Conservation (phyloP, 2,329 filamentous ascomycete genomes). For the Fusarium sublunatum region DNA sequence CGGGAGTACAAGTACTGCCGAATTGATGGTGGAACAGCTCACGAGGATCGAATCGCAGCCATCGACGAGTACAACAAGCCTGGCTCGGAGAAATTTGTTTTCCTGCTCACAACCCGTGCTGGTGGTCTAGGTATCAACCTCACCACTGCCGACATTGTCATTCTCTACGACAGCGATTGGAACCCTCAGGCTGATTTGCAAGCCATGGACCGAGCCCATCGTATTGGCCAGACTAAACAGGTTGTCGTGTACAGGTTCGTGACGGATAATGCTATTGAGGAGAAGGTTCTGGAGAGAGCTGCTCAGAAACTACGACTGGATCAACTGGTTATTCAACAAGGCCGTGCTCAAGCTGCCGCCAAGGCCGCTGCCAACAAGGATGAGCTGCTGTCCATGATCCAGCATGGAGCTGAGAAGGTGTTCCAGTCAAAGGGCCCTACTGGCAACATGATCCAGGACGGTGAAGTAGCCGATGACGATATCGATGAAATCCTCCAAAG, state of each 20-base stretch:
- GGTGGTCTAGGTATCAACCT: conserved; percentile 97
- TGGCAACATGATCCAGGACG: conserved; percentile 68
- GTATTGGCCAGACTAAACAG: conserved; percentile 98
- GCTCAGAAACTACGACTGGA: conserved; percentile 97
- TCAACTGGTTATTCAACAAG: conserved; percentile 97
- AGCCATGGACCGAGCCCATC: conserved; percentile 98
- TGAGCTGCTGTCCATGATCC: conserved; percentile 96
- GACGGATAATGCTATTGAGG: conserved; percentile 97
- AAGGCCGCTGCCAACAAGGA: conserved; percentile 96
- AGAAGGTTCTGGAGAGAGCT: conserved; percentile 96
- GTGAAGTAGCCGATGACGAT: conserved; percentile 83
- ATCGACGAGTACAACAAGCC: conserved; percentile 99
- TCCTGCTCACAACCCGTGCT: conserved; percentile 92
- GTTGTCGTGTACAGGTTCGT: conserved; percentile 97
- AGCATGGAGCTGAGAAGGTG: conserved; percentile 95
- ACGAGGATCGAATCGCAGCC: conserved; percentile 96
- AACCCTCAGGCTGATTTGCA: conserved; percentile 98
- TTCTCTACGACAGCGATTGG: conserved; percentile 98
- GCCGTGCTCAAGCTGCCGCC: conserved; percentile 87
- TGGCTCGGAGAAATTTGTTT: conserved; percentile 95
- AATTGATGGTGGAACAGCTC: conserved; percentile 95
- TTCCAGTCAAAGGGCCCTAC: conserved; percentile 79
- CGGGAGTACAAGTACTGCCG: conserved; percentile 94
- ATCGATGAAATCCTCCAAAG: conserved; percentile 89
- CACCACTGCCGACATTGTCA: conserved; percentile 93